Evolutionary conservation across 1,284 basidiomycete genomes (phyloP).

Genomic region (Cryptococcus amylolentus): DNA sequence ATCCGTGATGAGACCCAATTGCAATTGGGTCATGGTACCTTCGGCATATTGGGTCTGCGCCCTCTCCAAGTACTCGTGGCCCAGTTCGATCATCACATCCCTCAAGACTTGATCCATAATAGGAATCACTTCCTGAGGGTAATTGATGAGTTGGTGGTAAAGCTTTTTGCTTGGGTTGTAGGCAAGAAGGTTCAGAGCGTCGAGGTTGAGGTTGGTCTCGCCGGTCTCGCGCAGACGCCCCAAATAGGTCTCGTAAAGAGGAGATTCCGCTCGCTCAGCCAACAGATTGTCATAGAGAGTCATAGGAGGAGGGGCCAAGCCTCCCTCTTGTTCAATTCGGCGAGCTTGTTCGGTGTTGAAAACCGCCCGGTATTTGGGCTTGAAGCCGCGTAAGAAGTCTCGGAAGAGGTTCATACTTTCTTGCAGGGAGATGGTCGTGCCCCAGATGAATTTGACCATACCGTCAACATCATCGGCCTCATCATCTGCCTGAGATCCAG

Average conservation of each 20-base stretch:
- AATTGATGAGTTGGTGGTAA: slow-evolving; percentile 74
- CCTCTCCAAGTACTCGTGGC: slow-evolving; percentile 69
- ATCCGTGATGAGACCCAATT: slow-evolving; percentile 65
- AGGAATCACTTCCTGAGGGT: slow-evolving; percentile 94
- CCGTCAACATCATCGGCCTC: slow-evolving; percentile 55
- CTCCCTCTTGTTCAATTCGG: slow-evolving; percentile 29
- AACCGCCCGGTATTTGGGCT: slow-evolving; percentile 80
- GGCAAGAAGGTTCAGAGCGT: slow-evolving; percentile 80
- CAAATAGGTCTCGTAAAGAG: slow-evolving; percentile 76
- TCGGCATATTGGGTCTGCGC: slow-evolving; percentile 23
- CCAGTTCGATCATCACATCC: slow-evolving; percentile 78
- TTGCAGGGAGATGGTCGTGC: slow-evolving; percentile 84
- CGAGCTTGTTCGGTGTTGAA: slow-evolving; percentile 56
- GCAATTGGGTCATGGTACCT: slow-evolving; percentile 53
- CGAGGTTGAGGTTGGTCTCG: slow-evolving; percentile 88
- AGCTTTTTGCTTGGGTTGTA: slow-evolving; percentile 83
- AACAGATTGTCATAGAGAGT: slow-evolving; percentile 53
- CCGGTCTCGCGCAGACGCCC: slow-evolving; percentile 83
- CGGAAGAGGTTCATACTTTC: slow-evolving; percentile 89
- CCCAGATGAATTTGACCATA: slow-evolving; percentile 86
- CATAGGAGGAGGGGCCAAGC: slow-evolving; percentile 36
- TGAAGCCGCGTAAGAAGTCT: slow-evolving; percentile 86
- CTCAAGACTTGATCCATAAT: slow-evolving; percentile 95
- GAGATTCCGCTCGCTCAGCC: slow-evolving; percentile 65
- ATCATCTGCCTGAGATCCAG: slow-evolving; percentile 37